Conservation (phyloP, 2,329 filamentous ascomycete genomes). For the Colletotrichum australisinense region DNA sequence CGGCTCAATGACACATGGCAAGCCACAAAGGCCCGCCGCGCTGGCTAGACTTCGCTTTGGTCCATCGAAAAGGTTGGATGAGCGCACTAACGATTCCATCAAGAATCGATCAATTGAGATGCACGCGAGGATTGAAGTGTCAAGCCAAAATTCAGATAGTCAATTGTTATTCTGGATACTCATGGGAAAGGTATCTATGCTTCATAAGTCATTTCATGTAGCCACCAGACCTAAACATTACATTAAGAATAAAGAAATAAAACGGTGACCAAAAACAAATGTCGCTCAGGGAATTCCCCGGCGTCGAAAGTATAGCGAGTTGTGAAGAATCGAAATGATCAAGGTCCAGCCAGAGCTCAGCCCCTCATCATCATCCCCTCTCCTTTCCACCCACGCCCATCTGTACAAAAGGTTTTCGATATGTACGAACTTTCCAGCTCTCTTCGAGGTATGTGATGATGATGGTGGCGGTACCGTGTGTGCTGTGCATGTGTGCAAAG, state of each 20-base stretch:
- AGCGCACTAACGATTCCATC: not conserved
- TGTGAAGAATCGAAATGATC: slow-evolving; percentile 20
- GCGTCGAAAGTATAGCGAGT: slow-evolving; percentile 1
- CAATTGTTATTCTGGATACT: not conserved
- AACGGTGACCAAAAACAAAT: not conserved
- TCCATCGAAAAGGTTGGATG: not conserved
- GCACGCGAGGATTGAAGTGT: not conserved
- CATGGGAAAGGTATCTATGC: slow-evolving; percentile 24
- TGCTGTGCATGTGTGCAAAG: slow-evolving; percentile 1
- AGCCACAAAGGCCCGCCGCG: not conserved
- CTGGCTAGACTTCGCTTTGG: not conserved
- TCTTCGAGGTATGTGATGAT: slow-evolving; percentile 13
- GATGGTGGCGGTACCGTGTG: not conserved
- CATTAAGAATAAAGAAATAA: slow-evolving; percentile 21
- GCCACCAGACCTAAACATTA: slow-evolving; percentile 34
- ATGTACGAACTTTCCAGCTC: slow-evolving; percentile 28
- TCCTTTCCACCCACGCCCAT: slow-evolving; percentile 3
- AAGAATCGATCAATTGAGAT: not conserved
- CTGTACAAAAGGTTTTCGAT: slow-evolving; percentile 12
- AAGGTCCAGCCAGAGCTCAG: slow-evolving; percentile 4
- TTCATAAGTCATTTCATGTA: slow-evolving; percentile 28
- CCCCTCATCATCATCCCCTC: not conserved
- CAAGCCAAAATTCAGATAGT: not conserved
- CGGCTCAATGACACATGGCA: not conserved
- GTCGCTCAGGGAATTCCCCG: not conserved